Evolutionary conservation across 2,329 filamentous ascomycete genomes (phyloP), one percentile per base, ranked within the genome.

Genomic region (Trichoderma gracile): DNA sequence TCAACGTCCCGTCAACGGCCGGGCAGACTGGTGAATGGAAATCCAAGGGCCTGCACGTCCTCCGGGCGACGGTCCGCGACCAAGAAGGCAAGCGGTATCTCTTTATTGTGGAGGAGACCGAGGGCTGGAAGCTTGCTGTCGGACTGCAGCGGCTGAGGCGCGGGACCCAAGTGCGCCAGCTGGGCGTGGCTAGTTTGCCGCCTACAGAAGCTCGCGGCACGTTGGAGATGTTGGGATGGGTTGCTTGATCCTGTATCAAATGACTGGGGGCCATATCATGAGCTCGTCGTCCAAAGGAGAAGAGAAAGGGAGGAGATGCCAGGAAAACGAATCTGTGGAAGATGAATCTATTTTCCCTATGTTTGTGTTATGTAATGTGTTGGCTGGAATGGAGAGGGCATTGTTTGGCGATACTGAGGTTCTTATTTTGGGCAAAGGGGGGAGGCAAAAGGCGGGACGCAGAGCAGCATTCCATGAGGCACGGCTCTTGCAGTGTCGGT

Each of bases 111-210:
- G 79, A 81, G 46, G 86, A 89, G 71, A 82, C 86, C 66, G 87
- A 90, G 73, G 82, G 82, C 30, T 90, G 88, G 88, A 90, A 90
- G 80, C 78, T 90, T 25, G 81, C 85, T 1, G 78, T 84, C 42
- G 87, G 85, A 2, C 72, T 90, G 69, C 84, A 88, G 73, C 80
- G 84, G 50, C 75, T 90, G 69, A 78, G 86, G 59, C 81, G 82
- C 61, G 87, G 87, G 5, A 83, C 82, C 3, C 86, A 88, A 73
- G 84, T 83, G 38, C 79, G 85, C 60, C 82, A 84, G 64, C 77
- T 89, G 52, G 85, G 84, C 5, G 81, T 89, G 38, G 81, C 83
- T 63, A 80, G 81, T 50, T 82, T 89, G 78, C 78, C 81, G 54
- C 75, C 78, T 12, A 70, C 78, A 17, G 87, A 89, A 70, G 81